A percentile compares a stretch with the other conserved stretches of the same genome.
Conservation (phyloP, 2,329 filamentous ascomycete species). For the Clarireedia homoeocarpa region DNA sequence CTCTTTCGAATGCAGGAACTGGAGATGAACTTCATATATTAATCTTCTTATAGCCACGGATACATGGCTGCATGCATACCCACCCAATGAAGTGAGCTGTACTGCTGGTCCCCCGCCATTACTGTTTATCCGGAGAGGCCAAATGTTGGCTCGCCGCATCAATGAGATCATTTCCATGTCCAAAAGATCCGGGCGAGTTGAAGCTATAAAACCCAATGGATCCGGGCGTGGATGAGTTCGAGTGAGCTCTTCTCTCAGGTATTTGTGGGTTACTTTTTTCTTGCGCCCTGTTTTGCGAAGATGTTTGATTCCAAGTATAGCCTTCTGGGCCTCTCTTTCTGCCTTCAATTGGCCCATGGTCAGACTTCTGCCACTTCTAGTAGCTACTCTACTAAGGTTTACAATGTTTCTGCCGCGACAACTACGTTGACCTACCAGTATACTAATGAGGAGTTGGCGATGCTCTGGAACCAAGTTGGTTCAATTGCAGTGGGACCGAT, state of each 20-base stretch:
- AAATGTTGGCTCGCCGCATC: background rate
- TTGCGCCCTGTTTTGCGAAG: background rate
- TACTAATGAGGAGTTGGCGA: constrained; percentile 38
- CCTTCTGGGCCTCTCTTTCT: background rate
- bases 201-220: constrained; percentile 4
- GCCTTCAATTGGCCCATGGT: background rate
- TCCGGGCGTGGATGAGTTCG: background rate
- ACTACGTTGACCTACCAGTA: constrained; percentile 38
- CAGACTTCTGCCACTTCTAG: background rate
- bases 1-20: background rate
- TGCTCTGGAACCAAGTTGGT: constrained; percentile 38
- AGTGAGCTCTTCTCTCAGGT: background rate
- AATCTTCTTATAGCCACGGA: too few species aligned
- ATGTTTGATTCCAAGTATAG: constrained; percentile 4
- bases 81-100: background rate
- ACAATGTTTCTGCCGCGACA: constrained; percentile 36
- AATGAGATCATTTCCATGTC: background rate
- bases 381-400: constrained; percentile 22
- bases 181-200: background rate
- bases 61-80: background rate
- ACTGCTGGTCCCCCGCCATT: background rate
- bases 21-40: background rate
- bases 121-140: constrained; percentile 2
- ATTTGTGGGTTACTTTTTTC: background rate
- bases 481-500: constrained; percentile 35